phyloP scores from a whole-genome alignment of 139 green algal species.

The Yamagishiella unicocca region DNA sequence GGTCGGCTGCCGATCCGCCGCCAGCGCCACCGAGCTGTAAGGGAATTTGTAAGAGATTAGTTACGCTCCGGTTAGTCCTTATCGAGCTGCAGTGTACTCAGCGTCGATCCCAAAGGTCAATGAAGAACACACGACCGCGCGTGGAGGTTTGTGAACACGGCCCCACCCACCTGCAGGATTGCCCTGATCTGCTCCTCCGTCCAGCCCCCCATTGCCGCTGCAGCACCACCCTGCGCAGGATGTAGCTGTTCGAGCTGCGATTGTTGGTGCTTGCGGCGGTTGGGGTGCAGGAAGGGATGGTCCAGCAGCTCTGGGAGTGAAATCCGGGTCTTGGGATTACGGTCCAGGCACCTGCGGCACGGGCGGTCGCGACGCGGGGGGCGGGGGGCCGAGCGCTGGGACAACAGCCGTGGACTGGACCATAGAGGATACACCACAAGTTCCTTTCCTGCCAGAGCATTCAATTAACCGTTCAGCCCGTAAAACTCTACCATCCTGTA shows the following conservation, averaged over 20 bases:
- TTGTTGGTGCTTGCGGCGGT: slow-evolving; percentile 30
- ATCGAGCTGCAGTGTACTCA: no score
- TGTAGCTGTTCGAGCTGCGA: background rate
- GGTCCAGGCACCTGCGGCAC: slow-evolving; percentile 85
- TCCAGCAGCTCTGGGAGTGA: slow-evolving; percentile 86
- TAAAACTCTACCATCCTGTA: no score
- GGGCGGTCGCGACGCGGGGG: background rate
- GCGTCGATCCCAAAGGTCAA: no score
- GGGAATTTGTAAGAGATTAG: background rate
- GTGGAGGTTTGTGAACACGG: background rate
- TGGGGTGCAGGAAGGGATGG: slow-evolving; percentile 90
- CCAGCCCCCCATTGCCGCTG: slow-evolving; percentile 52
- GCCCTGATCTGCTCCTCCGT: slow-evolving; percentile 78
- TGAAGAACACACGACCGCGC: no score
- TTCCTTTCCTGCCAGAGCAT: no score
- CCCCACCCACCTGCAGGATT: slow-evolving; percentile 72
- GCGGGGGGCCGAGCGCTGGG: no score
- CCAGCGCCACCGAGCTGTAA: slow-evolving; percentile 55
- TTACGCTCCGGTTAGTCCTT: no score
- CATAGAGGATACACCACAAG: no score
- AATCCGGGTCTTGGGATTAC: slow-evolving; percentile 85
- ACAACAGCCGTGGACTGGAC: no score
- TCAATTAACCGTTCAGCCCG: no score
- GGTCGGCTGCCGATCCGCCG: slow-evolving; percentile 61
- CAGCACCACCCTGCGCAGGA: background rate